Evolutionary conservation across 2,329 filamentous ascomycete species (phyloP).

Genomic region (Fusarium sp.): DNA sequence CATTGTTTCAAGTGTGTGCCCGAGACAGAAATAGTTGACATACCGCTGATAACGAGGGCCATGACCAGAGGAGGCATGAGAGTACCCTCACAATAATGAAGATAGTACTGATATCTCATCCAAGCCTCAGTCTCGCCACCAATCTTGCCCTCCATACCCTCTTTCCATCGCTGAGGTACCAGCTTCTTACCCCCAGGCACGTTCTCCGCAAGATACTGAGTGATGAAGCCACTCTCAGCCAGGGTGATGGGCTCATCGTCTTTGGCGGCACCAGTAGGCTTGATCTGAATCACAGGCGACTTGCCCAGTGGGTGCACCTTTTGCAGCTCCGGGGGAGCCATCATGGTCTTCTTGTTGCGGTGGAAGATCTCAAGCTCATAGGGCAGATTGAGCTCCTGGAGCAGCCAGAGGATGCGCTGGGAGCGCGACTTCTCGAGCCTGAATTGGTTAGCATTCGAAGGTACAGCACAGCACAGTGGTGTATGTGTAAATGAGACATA

Average conservation of each 20-base stretch:
- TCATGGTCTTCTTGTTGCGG: slow-evolving; percentile 65
- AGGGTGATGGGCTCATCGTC: slow-evolving; percentile 65
- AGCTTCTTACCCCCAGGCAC: slow-evolving; percentile 57
- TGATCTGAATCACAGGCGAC: slow-evolving; percentile 79
- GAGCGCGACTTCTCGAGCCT: slow-evolving; percentile 87
- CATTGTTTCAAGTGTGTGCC: background rate
- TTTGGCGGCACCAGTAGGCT: slow-evolving; percentile 47
- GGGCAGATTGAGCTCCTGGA: slow-evolving; percentile 81
- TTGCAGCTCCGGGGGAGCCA: slow-evolving; percentile 81
- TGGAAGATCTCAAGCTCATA: slow-evolving; percentile 86
- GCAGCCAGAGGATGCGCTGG: slow-evolving; percentile 85
- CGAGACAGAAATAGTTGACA: slow-evolving; percentile 30
- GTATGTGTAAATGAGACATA: slow-evolving; percentile 44
- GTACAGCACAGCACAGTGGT: background rate
- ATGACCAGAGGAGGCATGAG: slow-evolving; percentile 78
- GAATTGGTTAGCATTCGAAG: background rate
- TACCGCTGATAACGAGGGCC: slow-evolving; percentile 66
- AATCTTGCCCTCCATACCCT: slow-evolving; percentile 65
- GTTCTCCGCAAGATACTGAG: slow-evolving; percentile 82
- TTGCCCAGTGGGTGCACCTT: slow-evolving; percentile 87
- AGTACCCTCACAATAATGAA: slow-evolving; percentile 88
- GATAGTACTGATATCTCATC: slow-evolving; percentile 71
- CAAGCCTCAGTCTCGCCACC: slow-evolving; percentile 70
- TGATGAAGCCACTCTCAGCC: slow-evolving; percentile 83
- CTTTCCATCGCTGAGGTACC: slow-evolving; percentile 63